Conservation (phyloP, 176 grass and related monocot genomes). For the Juncus effusus region DNA sequence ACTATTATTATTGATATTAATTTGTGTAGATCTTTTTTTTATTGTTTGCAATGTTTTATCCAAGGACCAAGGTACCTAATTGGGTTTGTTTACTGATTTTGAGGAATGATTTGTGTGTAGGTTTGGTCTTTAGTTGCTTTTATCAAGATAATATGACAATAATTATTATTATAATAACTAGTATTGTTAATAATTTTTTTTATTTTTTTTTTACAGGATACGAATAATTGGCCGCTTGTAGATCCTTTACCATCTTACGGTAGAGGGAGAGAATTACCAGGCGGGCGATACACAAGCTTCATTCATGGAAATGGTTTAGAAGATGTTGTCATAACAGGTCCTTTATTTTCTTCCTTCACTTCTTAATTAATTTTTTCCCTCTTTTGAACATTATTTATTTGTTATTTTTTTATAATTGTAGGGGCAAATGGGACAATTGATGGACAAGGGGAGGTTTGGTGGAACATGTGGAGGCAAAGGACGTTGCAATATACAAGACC, state of each 20-base stretch:
- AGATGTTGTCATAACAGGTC: constrained; percentile 93
- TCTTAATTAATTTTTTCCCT: background rate
- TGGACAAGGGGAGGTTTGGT: constrained; percentile 83
- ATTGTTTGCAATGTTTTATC: no score
- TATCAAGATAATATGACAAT: no score
- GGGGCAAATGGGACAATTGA: constrained; percentile 91
- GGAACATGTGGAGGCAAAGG: constrained; percentile 92
- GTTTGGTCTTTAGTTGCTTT: no score
- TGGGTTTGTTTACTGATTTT: no score
- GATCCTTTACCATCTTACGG: constrained; percentile 86
- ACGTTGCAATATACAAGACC: constrained; percentile 74
- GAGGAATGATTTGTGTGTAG: no score
- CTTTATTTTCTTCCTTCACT: background rate
- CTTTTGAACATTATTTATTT: no score
- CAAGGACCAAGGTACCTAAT: no score
- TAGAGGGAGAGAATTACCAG: constrained; percentile 74
- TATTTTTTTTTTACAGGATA: constrained; percentile 49
- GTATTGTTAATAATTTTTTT: background rate
- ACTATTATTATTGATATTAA: no score
- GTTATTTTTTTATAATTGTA: constrained; percentile 17
- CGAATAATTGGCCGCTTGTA: constrained; percentile 69
- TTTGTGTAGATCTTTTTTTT: no score
- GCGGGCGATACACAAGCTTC: constrained; percentile 79
- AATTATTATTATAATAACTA: no score
- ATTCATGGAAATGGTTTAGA: constrained; percentile 74